These are phyloP conservation scores for Leucaena leucocephala DNA, from an alignment of 306 rosid species.

Conservation along the genomic window DNA sequence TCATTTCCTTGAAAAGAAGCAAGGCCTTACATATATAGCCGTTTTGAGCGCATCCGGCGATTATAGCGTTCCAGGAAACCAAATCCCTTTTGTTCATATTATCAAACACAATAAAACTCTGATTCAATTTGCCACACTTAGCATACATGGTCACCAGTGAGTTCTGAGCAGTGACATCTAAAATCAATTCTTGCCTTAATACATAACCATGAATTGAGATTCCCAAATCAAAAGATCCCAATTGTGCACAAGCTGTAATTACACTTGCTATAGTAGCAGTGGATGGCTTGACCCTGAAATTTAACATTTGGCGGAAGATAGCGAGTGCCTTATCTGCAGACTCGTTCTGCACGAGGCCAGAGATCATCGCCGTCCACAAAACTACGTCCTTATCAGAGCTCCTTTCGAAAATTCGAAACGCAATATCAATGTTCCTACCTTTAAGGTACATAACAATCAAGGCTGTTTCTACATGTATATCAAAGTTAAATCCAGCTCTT, in stretches of 20 bases:
- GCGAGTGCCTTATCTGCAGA: constrained; percentile 56
- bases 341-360: constrained; percentile 73
- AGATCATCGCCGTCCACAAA: constrained; percentile 83
- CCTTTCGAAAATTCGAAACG: constrained; percentile 58
- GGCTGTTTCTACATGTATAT: constrained; percentile 59
- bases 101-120: constrained; percentile 53
- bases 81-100: constrained; percentile 60
- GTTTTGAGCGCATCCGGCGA: constrained; percentile 69
- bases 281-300: constrained; percentile 53
- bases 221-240: constrained; percentile 57
- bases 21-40: constrained; percentile 58
- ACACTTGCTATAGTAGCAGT: constrained; percentile 68
- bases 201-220: constrained; percentile 61
- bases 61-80: constrained; percentile 80
- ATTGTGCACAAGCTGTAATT: constrained; percentile 71
- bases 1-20: constrained; percentile 63
- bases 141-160: constrained; percentile 82
- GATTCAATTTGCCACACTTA: constrained; percentile 63
- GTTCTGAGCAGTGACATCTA: constrained; percentile 68
- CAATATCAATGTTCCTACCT: constrained; percentile 48
- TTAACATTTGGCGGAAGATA: constrained; percentile 57
- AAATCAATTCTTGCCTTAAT: constrained; percentile 51
- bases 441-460: constrained; percentile 65
- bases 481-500: constrained; percentile 59
- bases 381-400: constrained; percentile 57